A percentile compares a stretch with the other conserved stretches of the same genome.
These are phyloP conservation scores for Skeletonema costatum DNA, from an alignment of 108 stramenopile genomes.

Conservation along the genomic window DNA sequence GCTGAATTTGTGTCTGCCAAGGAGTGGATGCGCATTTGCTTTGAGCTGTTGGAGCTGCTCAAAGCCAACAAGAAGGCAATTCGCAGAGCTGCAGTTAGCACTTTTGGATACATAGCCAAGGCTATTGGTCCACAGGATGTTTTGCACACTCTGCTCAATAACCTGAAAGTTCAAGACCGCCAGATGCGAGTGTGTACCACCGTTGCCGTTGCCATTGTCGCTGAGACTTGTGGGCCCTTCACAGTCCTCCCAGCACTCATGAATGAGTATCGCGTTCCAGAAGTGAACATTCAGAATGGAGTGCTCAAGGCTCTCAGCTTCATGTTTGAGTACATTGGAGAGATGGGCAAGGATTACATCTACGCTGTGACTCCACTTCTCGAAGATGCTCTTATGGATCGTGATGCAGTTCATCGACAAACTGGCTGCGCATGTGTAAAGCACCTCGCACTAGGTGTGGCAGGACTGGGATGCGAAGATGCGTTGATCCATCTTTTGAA, in stretches of 20 bases:
- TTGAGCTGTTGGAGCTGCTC: slow-evolving; percentile 98
- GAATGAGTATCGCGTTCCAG: slow-evolving; percentile 99
- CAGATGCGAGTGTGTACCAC: slow-evolving; percentile 99
- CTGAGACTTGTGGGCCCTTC: slow-evolving; percentile 99
- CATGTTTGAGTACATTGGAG: slow-evolving; percentile 99
- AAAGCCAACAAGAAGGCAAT: slow-evolving; percentile 99
- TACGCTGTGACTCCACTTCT: slow-evolving; percentile 96
- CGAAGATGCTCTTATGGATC: slow-evolving; percentile 99
- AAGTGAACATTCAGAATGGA: slow-evolving; percentile 99
- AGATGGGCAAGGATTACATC: slow-evolving; percentile 99
- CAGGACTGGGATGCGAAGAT: slow-evolving; percentile 97
- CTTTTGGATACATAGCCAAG: slow-evolving; percentile 99
- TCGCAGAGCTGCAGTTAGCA: slow-evolving; percentile 96
- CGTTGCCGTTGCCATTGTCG: slow-evolving; percentile 99
- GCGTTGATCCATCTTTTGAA: slow-evolving; percentile 96
- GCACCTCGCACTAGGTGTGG: slow-evolving; percentile 96
- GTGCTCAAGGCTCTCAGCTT: slow-evolving; percentile 98
- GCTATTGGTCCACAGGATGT: slow-evolving; percentile 99
- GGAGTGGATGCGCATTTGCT: slow-evolving; percentile 99
- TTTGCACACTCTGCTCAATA: slow-evolving; percentile 96
- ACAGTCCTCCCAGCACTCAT: slow-evolving; percentile 98
- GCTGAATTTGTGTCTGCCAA: slow-evolving; percentile 96
- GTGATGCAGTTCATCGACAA: slow-evolving; percentile 98
- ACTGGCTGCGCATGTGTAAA: slow-evolving; percentile 98
- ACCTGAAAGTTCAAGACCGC: slow-evolving; percentile 98